Base-by-base conservation (phyloP, 768 basidiomycete genomes). In the Podaxis carcinomalis region DNA sequence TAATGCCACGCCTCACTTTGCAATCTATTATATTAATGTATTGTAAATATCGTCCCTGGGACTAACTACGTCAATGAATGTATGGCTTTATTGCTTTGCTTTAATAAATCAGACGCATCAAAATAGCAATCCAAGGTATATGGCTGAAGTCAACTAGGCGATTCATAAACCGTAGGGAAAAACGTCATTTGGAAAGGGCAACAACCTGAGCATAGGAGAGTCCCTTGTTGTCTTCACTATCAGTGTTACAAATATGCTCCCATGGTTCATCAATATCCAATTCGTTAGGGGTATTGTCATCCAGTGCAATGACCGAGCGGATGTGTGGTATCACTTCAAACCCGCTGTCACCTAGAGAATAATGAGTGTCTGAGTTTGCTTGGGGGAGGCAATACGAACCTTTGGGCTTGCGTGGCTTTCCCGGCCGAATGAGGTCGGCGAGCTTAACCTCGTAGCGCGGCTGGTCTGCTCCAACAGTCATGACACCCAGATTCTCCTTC, bases 261-360 rank as follows among this genome's bases (percentile, higher is more conserved):
- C 61, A 65, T 56, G 64, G 56, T n/a, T 62, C 64, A 27, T 61
- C 59, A 36, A 49, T 11, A 28, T 49, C 62, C 16, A 62, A 39
- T 21, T 51, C 61, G 53, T 50, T 50, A 36, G 51, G 52, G 28
- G 57, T 14, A 55, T 59, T 54, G 28, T 66, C 65, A 49, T 66
- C 65, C 35, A 66, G 50, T n/a, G 61, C 65, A 53, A 66, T 66
- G 37, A 66, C 65, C 36, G 65, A 66, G 13, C 65, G 59, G 28
- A 66, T 40, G 46, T 66, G 62, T 13, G 65, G 65, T 39, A 66
- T 35, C 5, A 66, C 50, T 61, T 66, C 65, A 23, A 61, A 66
- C 11, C 63, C 65, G 25, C 60, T 60, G 25, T 54, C 62, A 23
- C 59, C 59, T 61, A 47, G 3, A 16, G 14, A 23, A 36, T 28